Evolutionary conservation across 148 eudicot genomes (phyloP).

Genomic region (Agrostemma githago): DNA sequence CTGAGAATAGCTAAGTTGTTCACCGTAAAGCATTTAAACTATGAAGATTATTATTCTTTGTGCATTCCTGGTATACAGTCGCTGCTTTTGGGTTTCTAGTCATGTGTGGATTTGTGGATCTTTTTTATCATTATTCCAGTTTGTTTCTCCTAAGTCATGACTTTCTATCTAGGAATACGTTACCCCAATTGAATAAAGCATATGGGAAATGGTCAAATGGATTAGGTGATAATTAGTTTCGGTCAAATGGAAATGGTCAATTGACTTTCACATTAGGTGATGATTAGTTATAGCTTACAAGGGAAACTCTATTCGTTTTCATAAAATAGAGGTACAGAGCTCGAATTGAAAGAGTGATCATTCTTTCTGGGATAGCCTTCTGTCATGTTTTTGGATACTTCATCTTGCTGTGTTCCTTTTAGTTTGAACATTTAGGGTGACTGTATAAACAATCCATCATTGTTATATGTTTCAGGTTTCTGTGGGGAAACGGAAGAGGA

Average conservation of each 20-base stretch:
- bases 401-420: not conserved
- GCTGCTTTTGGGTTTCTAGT: too few species aligned
- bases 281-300: not conserved
- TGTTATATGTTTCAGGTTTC: conserved; percentile 51
- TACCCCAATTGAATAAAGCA: not conserved
- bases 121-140: not conserved
- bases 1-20: too few species aligned
- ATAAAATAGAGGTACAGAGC: not conserved
- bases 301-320: not conserved
- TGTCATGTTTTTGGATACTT: too few species aligned
- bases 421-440: too few species aligned
- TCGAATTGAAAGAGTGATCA: too few species aligned
- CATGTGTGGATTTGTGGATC: not conserved
- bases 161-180: not conserved
- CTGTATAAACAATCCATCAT: not conserved
- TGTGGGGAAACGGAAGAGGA: conserved; percentile 95
- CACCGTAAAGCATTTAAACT: too few species aligned
- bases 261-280: not conserved
- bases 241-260: not conserved
- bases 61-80: too few species aligned
- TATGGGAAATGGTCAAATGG: not conserved
- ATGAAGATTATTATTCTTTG: too few species aligned
- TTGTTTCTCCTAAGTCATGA: not conserved
- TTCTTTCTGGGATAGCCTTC: too few species aligned
- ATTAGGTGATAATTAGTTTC: not conserved